Evolutionary conservation across 139 green algal genomes (phyloP), one percentile per base, ranked within the genome.

Genomic region (Pleodorina starrii): DNA sequence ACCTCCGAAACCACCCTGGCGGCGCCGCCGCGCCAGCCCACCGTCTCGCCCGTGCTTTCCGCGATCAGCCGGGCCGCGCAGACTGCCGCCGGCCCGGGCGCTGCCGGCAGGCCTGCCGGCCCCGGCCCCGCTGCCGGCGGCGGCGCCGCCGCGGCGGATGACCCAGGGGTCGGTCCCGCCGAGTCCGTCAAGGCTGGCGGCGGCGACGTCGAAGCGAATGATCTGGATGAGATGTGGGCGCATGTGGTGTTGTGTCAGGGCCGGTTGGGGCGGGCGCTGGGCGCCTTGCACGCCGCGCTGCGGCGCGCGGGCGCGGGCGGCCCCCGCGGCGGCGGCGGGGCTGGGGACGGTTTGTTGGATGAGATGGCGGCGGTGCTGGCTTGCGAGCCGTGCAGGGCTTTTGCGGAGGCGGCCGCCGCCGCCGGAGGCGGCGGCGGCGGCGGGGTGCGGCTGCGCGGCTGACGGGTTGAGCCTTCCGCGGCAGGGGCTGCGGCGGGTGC

Each of bases 351-450:
- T 29, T 44, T 71, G 43, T 19, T 79, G 46, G 68, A 63, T 0
- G 82, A 88, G 60, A 36, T 88, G 82, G 82, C 44, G 44, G 63
- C 66, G 44, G 63, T 76, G 82, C 60, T 88, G 82, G n/a, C 36
- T 2, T 9, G 17, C 1, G 81, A 87, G 29, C 81, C 81, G 2
- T 69, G 42, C 42, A 32, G 76, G 50, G 32, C 32, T 5, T 84
- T 42, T 46, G 6, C 57, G 40, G 72, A 80, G 16, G 72, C 4
- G 23, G 72, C 38, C 35, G 68, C 32, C 1, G 36, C 68, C 3
- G 68, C 68, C 19, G 23, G 29, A 9, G 57, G 57, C 57, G 57
- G n/a, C n/a, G n/a, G n/a, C n/a, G n/a, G n/a, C n/a, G n/a, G n/a
- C n/a, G n/a, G n/a, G n/a, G n/a, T n/a, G n/a, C n/a, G n/a, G n/a